Base-by-base conservation (phyloP, 371 early-diverging fungal species). In the Conidiobolus incongruus region DNA sequence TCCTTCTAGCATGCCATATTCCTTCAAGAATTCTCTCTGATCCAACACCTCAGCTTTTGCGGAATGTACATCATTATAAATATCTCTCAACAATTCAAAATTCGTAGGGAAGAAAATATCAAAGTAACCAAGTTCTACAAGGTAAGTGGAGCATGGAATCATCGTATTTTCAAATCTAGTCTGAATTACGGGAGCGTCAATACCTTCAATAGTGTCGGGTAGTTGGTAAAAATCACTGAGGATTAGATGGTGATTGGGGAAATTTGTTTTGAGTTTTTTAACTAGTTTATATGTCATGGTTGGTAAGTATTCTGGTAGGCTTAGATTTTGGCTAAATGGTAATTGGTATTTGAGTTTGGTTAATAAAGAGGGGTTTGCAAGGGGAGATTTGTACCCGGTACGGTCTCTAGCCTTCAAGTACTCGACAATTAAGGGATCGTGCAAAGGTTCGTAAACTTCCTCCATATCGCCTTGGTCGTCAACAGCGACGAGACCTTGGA, bases 21-120 rank as follows among this genome's bases (percentile, higher is more conserved):
- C 54, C 44, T 62, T 56, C 47, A 86, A 62, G 61, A 93, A 90
- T 24, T 81, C 77, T 21, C 63, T 59, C 50, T 93, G 88, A 0
- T 74, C 72, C 46, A 84, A 47, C 8, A 89, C 72, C 41, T 64
- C 56, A 36, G 0, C 49, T 52, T n/a, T n/a, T n/a, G n/a, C n/a
- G n/a, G n/a, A n/a, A n/a, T n/a, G 72, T 1, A 81, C 62, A 3
- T 58, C 39, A 7, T 63, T 49, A 58, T 96, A 89, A 61, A 93
- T 62, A 22, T 74, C 72, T 43, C 60, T 54, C 49, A 90, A 48
- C 20, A 86, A 56, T 52, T 82, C 85, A 64, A 92, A 94, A 55
- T 96, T 75, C 19, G 92, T 92, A 3, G 97, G 94, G 59, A 93
- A 96, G 53, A 96, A 89, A 24, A 93, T 91, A 55, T 96, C 96